A percentile compares a stretch with the other conserved stretches of the same genome.
Evolutionary conservation across 1,139 yeast species (phyloP).

Genomic region (Schwanniomyces etchellsii): DNA sequence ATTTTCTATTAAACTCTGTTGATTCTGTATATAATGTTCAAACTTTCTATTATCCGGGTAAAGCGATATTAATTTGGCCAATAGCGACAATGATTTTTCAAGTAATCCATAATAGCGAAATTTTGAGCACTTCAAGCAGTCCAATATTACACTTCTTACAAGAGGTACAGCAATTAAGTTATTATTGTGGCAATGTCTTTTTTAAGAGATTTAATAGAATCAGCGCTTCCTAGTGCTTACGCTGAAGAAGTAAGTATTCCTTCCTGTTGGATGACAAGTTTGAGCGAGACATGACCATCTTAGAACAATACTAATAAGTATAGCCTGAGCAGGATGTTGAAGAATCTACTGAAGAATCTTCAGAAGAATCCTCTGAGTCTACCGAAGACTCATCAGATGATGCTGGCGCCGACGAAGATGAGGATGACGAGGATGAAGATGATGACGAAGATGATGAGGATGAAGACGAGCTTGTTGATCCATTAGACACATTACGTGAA

Average conservation of each 20-base stretch:
- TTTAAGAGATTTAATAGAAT: constrained; percentile 75
- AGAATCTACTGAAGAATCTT: constrained; percentile 9
- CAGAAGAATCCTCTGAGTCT: constrained; percentile 21
- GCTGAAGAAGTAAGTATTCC: constrained; percentile 66
- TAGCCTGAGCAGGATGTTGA: constrained; percentile 3
- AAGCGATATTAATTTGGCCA: constrained; percentile 6
- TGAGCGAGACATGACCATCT: background rate
- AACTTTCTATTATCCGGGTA: constrained; percentile 7
- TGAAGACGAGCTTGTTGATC: constrained; percentile 69
- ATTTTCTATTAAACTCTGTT: constrained; percentile 2
- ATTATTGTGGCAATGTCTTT: constrained; percentile 37
- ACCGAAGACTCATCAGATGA: constrained; percentile 43
- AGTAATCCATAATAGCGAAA: constrained; percentile 3
- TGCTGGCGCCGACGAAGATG: constrained; percentile 48
- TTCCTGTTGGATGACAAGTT: background rate
- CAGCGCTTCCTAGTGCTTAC: constrained; percentile 77
- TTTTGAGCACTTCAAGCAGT: background rate
- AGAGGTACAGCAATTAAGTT: constrained; percentile 2
- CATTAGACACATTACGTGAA: constrained; percentile 58
- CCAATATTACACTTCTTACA: background rate
- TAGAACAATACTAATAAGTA: background rate
- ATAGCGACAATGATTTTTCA: constrained; percentile 8
- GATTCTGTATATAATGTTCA: background rate
- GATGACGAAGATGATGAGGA: constrained; percentile 76
- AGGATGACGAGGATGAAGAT: constrained; percentile 63